Base-by-base conservation (phyloP, 495 filamentous ascomycete genomes). In the Halenospora varia region DNA sequence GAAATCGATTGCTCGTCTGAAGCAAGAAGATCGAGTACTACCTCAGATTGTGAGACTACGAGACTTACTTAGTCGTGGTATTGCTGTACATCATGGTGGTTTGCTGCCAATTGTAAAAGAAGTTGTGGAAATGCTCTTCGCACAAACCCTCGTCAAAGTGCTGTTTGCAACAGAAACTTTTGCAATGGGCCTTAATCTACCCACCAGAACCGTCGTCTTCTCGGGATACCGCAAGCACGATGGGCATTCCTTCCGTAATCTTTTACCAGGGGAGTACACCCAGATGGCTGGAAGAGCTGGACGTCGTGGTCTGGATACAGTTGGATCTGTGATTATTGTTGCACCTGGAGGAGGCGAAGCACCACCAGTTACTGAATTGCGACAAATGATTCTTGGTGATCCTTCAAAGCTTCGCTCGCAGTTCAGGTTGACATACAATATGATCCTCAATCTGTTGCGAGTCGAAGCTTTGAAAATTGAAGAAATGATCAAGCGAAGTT, bases 401-500 rank as follows among this genome's bases (percentile, higher is more conserved):
- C 94, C 94, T 26, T 96, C 90, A 46, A 97, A 96, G 76, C 82
- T 98, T 48, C 82, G 89, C 42, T 97, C 92, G 22, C 95, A 98
- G 67, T 98, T 98, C 77, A 83, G 94, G 57, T 79, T 98, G 41
- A 98, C 94, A 0, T 98, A 98, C 76, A 97, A 96, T 70, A 98
- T 98, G 94, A 98, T 98, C 41, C 77, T 98, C 45, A 98, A 97
- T 64, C 81, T 98, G 8, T 77, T 98, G 19, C 87, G 94, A 18
- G 94, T 98, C 17, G 94, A 98, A 73, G 95, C 94, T 6, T 73
- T 98, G 54, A 97, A 96, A 73, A 97, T 98, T 62, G 94, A 98
- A 71, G 94, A 98, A 72, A 98, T 98, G 94, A 98, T 98, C 75
- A 98, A 98, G 78, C 84, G 94, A 61, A 96, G 90, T 69, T 98